These are phyloP conservation scores for Globisporangium spinosum DNA, from an alignment of 352 stramenopile species.

Conservation along the genomic window DNA sequence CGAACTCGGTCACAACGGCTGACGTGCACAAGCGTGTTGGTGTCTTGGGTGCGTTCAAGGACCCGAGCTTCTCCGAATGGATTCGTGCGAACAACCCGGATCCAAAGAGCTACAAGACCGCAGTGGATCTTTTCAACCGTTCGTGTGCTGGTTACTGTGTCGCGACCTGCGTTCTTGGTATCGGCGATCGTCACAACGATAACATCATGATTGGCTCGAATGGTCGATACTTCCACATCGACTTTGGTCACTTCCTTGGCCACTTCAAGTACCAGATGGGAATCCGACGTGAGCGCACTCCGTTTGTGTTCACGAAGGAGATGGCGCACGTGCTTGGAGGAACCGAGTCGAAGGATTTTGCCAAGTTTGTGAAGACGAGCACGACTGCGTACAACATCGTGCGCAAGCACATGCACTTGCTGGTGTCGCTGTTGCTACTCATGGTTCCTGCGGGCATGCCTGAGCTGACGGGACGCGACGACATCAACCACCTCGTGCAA, in stretches of 20 bases:
- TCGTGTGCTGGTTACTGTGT: slow-evolving; percentile 92
- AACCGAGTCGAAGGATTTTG: slow-evolving; percentile 67
- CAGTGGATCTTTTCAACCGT: slow-evolving; percentile 84
- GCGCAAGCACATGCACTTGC: slow-evolving; percentile 84
- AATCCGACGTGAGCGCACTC: slow-evolving; percentile 76
- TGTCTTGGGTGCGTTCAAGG: slow-evolving; percentile 81
- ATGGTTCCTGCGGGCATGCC: slow-evolving; percentile 89
- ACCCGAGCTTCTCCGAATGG: slow-evolving; percentile 83
- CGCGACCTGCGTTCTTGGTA: slow-evolving; percentile 91
- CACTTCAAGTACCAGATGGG: slow-evolving; percentile 90
- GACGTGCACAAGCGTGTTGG: slow-evolving; percentile 85
- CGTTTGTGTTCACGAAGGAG: slow-evolving; percentile 88
- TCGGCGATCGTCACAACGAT: slow-evolving; percentile 94
- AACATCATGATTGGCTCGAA: slow-evolving; percentile 92
- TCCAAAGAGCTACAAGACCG: slow-evolving; percentile 48
- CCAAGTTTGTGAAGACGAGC: slow-evolving; percentile 66
- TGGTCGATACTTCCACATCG: slow-evolving; percentile 87
- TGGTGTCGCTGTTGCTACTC: slow-evolving; percentile 78
- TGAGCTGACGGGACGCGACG: slow-evolving; percentile 69
- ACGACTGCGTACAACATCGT: slow-evolving; percentile 72
- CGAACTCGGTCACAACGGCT: slow-evolving; percentile 92
- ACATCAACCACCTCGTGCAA: slow-evolving; percentile 86
- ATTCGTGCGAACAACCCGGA: slow-evolving; percentile 80
- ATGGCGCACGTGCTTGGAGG: slow-evolving; percentile 86
- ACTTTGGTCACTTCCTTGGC: slow-evolving; percentile 86